Conservation (phyloP, 371 early-diverging fungal species). For the Caulochytrium protostelioides region DNA sequence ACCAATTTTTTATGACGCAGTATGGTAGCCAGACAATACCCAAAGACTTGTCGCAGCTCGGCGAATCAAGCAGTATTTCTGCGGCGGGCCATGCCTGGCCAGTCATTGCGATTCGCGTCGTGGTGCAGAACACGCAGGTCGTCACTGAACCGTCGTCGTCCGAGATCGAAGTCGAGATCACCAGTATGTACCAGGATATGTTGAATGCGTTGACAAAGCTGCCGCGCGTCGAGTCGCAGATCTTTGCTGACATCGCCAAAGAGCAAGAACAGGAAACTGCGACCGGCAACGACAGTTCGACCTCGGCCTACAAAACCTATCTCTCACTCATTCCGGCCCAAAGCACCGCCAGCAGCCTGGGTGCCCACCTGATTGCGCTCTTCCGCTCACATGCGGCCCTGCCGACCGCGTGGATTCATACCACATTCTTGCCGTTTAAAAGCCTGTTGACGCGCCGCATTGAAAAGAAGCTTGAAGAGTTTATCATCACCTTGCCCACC, state of each 20-base stretch:
- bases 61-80: no score
- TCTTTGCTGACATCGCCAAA: conserved; percentile 20
- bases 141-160: conserved; percentile 28
- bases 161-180: conserved; percentile 21
- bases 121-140: conserved; percentile 22
- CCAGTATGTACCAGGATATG: conserved; percentile 23
- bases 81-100: not conserved
- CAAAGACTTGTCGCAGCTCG: no score
- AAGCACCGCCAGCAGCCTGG: no score
- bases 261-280: no score
- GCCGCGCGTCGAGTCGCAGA: conserved; percentile 28
- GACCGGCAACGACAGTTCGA: no score
- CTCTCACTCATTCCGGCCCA: no score
- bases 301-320: no score
- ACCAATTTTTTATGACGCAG: conserved; percentile 8
- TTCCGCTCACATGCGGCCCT: not conserved
- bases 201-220: conserved; percentile 18
- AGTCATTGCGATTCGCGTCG: conserved; percentile 1
- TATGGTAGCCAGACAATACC: no score
- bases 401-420: not conserved
- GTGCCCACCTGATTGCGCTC: no score
- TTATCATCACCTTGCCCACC: no score
- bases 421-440: conserved; percentile 3
- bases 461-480: conserved; percentile 32
- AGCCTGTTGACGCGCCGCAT: conserved; percentile 28